Conservation (phyloP, 2,329 filamentous ascomycete species). For the Alternaria burnsii region DNA sequence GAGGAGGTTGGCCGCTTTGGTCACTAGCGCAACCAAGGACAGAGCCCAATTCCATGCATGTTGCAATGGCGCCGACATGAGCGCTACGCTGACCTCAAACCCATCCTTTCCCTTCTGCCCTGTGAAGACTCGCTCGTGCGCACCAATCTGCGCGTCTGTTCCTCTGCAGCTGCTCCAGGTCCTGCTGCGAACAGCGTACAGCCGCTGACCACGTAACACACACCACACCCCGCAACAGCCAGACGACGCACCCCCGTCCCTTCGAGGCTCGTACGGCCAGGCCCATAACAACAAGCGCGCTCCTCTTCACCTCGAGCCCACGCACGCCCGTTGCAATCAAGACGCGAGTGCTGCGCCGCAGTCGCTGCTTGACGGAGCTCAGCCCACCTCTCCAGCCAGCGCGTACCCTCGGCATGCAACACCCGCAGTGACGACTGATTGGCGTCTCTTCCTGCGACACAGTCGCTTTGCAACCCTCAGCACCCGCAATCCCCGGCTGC, state of each 20-base stretch:
- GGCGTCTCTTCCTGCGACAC: slow-evolving; percentile 47
- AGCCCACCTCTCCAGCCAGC: slow-evolving; percentile 2
- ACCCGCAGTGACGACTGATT: slow-evolving; percentile 40
- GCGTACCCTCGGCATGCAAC: slow-evolving; percentile 48
- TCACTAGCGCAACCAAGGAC: slow-evolving; percentile 16
- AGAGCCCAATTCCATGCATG: slow-evolving; percentile 19
- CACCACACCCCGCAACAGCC: slow-evolving; percentile 19
- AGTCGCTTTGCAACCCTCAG: slow-evolving; percentile 20
- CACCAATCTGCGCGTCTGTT: not conserved
- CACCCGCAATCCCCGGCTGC: slow-evolving; percentile 20
- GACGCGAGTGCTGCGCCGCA: slow-evolving; percentile 4
- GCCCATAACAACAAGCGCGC: not conserved
- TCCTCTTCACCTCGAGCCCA: not conserved
- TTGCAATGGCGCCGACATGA: slow-evolving; percentile 20
- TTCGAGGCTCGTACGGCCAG: slow-evolving; percentile 8
- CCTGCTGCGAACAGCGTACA: slow-evolving; percentile 6
- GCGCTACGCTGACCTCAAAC: slow-evolving; percentile 14
- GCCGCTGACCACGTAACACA: slow-evolving; percentile 17
- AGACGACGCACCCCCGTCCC: slow-evolving; percentile 9
- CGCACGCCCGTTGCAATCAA: not conserved
- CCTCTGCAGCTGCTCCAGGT: not conserved
- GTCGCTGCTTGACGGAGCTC: not conserved
- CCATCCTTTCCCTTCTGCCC: slow-evolving; percentile 13
- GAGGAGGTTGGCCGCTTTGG: slow-evolving; percentile 13
- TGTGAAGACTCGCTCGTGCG: slow-evolving; percentile 7